phyloP scores from a whole-genome alignment of 495 filamentous ascomycete species.

The Trichoderma erinaceum region DNA sequence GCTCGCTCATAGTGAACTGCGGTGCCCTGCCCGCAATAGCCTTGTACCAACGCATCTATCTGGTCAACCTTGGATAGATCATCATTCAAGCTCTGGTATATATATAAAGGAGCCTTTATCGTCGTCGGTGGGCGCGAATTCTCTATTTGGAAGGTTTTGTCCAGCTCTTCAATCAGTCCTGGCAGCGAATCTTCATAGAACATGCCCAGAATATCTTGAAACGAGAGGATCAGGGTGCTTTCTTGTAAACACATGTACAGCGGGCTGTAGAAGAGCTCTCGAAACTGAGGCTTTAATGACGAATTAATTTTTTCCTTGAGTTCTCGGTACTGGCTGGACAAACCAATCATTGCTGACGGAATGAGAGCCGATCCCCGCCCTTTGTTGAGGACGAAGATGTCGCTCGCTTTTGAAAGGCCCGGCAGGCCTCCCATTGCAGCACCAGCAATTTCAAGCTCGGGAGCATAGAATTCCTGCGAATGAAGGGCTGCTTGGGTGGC shows the following conservation, averaged over 20 bases:
- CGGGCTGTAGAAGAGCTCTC: neutral
- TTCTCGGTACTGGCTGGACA: constrained; percentile 8
- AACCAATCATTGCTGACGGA: neutral
- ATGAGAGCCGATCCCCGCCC: neutral
- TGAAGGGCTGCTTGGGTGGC: constrained; percentile 45
- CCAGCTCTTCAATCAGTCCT: neutral
- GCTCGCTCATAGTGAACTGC: neutral
- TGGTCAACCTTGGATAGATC: neutral
- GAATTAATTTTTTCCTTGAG: neutral
- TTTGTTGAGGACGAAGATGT: constrained; percentile 4
- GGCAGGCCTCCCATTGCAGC: constrained; percentile 39
- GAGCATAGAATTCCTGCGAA: constrained; percentile 43
- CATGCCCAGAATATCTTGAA: neutral
- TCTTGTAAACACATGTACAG: neutral
- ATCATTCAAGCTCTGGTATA: neutral
- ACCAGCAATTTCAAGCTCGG: constrained; percentile 43
- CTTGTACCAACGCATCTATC: neutral
- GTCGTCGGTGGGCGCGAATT: neutral
- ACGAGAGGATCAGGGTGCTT: neutral
- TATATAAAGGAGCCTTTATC: neutral
- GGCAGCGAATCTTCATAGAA: neutral
- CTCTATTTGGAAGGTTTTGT: neutral
- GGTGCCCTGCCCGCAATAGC: neutral
- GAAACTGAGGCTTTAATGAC: neutral
- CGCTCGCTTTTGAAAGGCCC: constrained; percentile 21